A percentile compares a stretch with the other conserved stretches of the same genome.
These are phyloP conservation scores for Pestalotiopsis sp. DNA, from an alignment of 2,329 filamentous ascomycete species.

Conservation along the genomic window DNA sequence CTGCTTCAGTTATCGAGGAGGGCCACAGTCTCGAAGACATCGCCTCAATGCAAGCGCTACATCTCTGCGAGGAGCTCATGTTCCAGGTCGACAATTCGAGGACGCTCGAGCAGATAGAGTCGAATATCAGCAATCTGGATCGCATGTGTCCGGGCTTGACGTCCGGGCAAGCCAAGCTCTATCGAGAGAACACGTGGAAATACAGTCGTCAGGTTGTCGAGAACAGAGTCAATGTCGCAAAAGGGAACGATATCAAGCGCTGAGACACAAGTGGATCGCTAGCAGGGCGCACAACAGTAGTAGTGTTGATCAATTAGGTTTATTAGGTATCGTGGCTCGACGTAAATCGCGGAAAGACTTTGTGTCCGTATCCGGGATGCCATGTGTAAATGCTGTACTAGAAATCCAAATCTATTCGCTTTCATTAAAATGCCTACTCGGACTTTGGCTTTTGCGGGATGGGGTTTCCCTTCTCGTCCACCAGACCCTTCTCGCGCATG, in stretches of 20 bases:
- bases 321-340: not conserved
- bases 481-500: constrained; percentile 47
- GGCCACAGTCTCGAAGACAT: not conserved
- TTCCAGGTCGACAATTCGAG: not conserved
- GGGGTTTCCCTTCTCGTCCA: constrained; percentile 45
- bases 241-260: not conserved
- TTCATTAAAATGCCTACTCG: constrained; percentile 1
- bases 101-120: not conserved
- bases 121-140: not conserved
- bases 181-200: not conserved
- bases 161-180: not conserved
- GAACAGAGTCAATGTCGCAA: not conserved
- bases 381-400: not conserved
- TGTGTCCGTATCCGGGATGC: not conserved
- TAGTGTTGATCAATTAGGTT: not conserved
- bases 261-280: no score
- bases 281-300: not conserved
- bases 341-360: not conserved
- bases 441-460: constrained; percentile 16
- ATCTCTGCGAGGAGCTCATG: not conserved
- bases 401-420: constrained; percentile 18
- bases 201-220: not conserved
- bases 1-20: not conserved
- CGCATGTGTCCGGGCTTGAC: not conserved
- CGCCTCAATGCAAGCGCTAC: not conserved